These are phyloP conservation scores for Mycena pura DNA, from an alignment of 768 basidiomycete species.

Conservation along the genomic window DNA sequence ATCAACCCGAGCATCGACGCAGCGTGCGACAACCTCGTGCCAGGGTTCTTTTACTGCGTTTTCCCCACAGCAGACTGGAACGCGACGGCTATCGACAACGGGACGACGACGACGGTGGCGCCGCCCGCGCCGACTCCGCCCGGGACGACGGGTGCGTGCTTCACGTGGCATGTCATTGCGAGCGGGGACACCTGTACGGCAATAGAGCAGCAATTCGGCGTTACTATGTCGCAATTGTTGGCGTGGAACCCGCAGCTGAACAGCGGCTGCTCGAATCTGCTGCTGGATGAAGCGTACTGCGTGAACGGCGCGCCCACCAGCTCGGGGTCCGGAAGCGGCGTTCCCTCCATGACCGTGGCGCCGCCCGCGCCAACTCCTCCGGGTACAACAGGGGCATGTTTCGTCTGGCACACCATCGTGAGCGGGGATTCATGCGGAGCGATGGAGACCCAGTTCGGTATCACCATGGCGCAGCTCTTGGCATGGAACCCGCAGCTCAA, in stretches of 20 bases:
- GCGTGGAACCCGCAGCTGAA: slow-evolving; percentile 6
- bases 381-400: neutral
- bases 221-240: neutral
- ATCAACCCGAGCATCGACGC: neutral
- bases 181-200: neutral
- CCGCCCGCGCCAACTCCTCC: neutral
- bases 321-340: neutral
- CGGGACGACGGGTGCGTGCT: neutral
- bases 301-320: neutral
- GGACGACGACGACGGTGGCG: neutral
- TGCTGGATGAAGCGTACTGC: neutral
- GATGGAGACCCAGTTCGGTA: neutral
- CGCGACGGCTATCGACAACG: neutral
- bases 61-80: neutral
- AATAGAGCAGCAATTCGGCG: neutral
- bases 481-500: slow-evolving; percentile 5
- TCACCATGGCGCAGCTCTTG: neutral
- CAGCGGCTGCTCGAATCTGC: neutral
- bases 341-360: neutral
- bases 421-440: slow-evolving; percentile 13
- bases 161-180: slow-evolving; percentile 3
- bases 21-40: neutral
- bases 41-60: neutral
- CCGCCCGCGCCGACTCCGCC: too few species aligned
- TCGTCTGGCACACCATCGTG: neutral